phyloP scores from a whole-genome alignment of 108 stramenopile genomes.

The Skeletonema menzelii region DNA sequence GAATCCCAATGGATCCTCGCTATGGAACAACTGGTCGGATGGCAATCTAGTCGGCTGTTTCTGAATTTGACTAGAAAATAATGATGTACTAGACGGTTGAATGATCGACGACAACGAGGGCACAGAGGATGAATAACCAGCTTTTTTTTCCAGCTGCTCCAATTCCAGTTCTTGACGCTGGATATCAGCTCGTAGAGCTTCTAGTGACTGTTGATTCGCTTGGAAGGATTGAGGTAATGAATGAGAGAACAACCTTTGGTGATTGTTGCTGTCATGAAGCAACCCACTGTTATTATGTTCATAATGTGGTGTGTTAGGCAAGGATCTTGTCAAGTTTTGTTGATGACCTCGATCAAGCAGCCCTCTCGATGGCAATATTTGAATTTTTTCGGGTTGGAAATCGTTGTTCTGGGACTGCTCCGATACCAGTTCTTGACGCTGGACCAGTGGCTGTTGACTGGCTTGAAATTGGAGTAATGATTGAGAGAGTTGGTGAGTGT shows the following conservation, averaged over 20 bases:
- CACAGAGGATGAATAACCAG: not conserved
- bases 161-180: not conserved
- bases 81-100: not conserved
- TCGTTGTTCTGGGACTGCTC: not conserved
- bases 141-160: not conserved
- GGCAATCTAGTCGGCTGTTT: not conserved
- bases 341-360: not conserved
- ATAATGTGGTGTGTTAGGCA: not conserved
- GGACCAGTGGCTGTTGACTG: not conserved
- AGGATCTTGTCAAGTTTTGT: not conserved
- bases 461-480: not conserved
- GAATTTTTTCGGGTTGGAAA: not conserved
- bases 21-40: not conserved
- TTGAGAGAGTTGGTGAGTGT: not conserved
- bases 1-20: not conserved
- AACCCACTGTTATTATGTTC: not conserved
- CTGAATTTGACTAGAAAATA: not conserved
- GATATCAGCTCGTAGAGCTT: not conserved
- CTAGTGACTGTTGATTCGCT: not conserved
- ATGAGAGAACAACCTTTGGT: not conserved
- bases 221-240: not conserved
- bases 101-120: not conserved
- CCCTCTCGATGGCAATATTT: not conserved
- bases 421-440: not conserved
- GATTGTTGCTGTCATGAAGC: not conserved